Percentiles rank a stretch among this genome's conserved stretches.
These are phyloP conservation scores for Suhomyces kilbournensis DNA, from an alignment of 805 yeast genomes.

Conservation along the genomic window DNA sequence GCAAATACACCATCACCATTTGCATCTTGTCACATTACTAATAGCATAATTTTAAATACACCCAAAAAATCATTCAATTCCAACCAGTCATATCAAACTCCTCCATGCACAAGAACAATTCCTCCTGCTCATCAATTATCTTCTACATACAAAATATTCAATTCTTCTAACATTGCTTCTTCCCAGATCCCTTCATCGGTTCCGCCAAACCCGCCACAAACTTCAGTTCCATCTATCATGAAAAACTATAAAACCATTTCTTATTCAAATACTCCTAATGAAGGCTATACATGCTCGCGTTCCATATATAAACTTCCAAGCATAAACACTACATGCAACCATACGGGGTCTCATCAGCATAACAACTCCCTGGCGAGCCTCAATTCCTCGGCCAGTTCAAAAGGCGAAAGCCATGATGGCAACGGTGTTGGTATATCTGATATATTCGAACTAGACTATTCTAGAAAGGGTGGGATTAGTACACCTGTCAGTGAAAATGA, in stretches of 20 bases:
- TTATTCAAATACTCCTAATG: slow-evolving; percentile 5
- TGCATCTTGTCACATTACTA: background rate
- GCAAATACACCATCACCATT: background rate
- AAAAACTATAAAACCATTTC: slow-evolving; percentile 9
- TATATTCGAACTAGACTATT: slow-evolving; percentile 24
- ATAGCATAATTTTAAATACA: slow-evolving; percentile 4
- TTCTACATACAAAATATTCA: slow-evolving; percentile 4
- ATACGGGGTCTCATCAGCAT: slow-evolving; percentile 13
- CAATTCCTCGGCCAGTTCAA: slow-evolving; percentile 17
- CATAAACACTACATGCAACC: slow-evolving; percentile 6
- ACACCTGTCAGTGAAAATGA: slow-evolving; percentile 37
- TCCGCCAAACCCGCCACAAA: slow-evolving; percentile 1
- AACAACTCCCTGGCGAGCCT: slow-evolving; percentile 28
- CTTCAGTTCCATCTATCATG: background rate
- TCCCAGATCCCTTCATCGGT: slow-evolving; percentile 3
- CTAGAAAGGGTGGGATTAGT: slow-evolving; percentile 19
- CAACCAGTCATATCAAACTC: slow-evolving; percentile 6
- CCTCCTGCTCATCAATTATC: slow-evolving; percentile 13
- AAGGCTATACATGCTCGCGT: slow-evolving; percentile 1
- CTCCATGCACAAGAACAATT: slow-evolving; percentile 7
- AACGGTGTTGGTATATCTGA: slow-evolving; percentile 9
- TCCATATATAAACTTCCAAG: slow-evolving; percentile 6
- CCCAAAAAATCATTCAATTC: slow-evolving; percentile 5
- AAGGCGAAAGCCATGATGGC: slow-evolving; percentile 9
- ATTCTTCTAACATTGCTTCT: slow-evolving; percentile 1